Conservation (phyloP, 441 rosid species). For the Aquilaria agallochum region DNA sequence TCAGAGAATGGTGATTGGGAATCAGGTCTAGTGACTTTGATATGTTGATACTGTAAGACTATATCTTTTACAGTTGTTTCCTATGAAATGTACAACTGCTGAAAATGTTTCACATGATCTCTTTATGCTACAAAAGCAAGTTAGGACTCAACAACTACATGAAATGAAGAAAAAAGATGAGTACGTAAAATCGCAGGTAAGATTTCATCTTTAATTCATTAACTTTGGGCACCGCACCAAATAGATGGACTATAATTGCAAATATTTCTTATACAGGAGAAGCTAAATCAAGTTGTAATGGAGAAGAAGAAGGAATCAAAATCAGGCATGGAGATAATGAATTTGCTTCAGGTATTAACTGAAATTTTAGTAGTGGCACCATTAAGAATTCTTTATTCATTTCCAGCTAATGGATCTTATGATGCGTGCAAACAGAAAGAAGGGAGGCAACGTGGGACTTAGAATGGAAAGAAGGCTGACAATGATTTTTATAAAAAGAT, state of each 20-base stretch:
- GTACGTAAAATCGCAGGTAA: slow-evolving; percentile 92
- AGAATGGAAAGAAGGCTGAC: slow-evolving; percentile 98
- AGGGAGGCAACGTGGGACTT: slow-evolving; percentile 98
- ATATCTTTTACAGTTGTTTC: slow-evolving; percentile 3
- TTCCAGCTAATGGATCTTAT: slow-evolving; percentile 12
- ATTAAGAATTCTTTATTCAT: slow-evolving; percentile 6
- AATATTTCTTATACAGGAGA: slow-evolving; percentile 54
- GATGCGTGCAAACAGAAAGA: slow-evolving; percentile 61
- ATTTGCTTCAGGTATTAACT: slow-evolving; percentile 73
- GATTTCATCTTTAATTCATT: slow-evolving; percentile 5
- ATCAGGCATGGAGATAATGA: slow-evolving; percentile 99
- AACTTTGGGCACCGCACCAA: not conserved
- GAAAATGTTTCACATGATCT: slow-evolving; percentile 12
- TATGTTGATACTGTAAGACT: not conserved
- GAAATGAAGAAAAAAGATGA: slow-evolving; percentile 99
- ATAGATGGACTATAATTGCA: not conserved
- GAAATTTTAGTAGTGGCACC: not conserved
- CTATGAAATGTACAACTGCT: slow-evolving; percentile 14
- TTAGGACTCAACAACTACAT: slow-evolving; percentile 93
- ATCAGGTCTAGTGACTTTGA: slow-evolving; percentile 61
- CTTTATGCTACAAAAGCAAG: slow-evolving; percentile 65
- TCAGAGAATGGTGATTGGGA: slow-evolving; percentile 97
- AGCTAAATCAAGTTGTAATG: slow-evolving; percentile 87
- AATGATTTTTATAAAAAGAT: slow-evolving; percentile 95
- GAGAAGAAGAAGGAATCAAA: slow-evolving; percentile 97